Evolutionary conservation across 2,329 filamentous ascomycete genomes (phyloP), one percentile per base, ranked within the genome.

Genomic region (Shiraia sp.): DNA sequence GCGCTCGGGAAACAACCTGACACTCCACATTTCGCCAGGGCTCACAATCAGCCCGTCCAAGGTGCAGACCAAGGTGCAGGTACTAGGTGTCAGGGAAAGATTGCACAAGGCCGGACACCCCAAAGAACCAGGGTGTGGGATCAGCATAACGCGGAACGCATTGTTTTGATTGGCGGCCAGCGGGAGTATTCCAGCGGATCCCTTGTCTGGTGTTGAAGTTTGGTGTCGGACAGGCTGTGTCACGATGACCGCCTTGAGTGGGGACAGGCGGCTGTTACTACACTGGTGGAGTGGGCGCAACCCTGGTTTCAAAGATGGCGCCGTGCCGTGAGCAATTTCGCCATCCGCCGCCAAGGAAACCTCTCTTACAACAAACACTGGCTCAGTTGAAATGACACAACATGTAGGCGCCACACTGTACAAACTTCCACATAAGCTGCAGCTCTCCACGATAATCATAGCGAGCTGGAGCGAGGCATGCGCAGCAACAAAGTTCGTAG

Each of bases 51-150:
- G 57, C 49, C 51, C 54, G 47, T 57, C 50, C 43, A 59, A 40
- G 39, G 27, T 19, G 31, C 32, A 40, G 30, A 10, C 43, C 59
- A 41, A 37, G 17, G 19, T 19, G 31, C 32, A 40, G 30, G 14
- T 33, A 50, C 47, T 50, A 47, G 57, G 48, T 51, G 63, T 65
- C 50, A 60, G 63, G 59, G 56, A 65, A 59, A 68, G 52, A 68
- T 67, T 68, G 53, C 62, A 51, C 48, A 42, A 56, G 57, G 61
- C 57, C 53, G 53, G 40, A 49, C 48, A 51, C 43, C 47, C 48
- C 33, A 43, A 49, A 40, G 49, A 39, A 50, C 52, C 42, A 52
- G 55, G 51, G 27, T 36, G 32, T 19, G 43, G 35, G 42, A 45
- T 41, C 39, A 36, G 32, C 42, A 40, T 24, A 38, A 40, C 35